A percentile compares a stretch with the other conserved stretches of the same genome.
Evolutionary conservation across 805 yeast genomes (phyloP).

Genomic region (Saccharomycopsis babjevae): DNA sequence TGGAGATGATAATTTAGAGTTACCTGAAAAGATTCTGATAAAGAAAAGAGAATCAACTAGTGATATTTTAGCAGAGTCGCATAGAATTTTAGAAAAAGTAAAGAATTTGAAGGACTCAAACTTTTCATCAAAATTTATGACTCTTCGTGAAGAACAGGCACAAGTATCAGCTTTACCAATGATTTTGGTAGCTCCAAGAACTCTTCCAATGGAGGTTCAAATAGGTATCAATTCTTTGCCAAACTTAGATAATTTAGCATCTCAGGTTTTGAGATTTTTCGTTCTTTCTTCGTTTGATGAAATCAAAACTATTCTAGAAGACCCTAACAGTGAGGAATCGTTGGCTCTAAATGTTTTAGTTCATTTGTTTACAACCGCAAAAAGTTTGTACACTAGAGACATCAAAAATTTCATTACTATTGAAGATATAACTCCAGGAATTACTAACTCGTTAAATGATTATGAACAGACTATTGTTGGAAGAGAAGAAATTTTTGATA

Average conservation of each 20-base stretch:
- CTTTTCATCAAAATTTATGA: background rate
- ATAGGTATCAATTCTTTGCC: constrained; percentile 61
- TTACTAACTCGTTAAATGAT: constrained; percentile 40
- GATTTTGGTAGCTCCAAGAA: constrained; percentile 44
- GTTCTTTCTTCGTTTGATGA: constrained; percentile 45
- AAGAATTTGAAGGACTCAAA: background rate
- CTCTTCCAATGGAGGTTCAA: constrained; percentile 52
- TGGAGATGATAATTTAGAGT: background rate
- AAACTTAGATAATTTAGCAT: constrained; percentile 68
- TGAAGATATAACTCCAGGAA: constrained; percentile 58
- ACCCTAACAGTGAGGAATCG: constrained; percentile 33
- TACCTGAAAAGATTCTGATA: background rate
- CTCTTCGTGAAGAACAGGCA: constrained; percentile 24
- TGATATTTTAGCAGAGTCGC: background rate
- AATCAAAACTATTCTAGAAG: constrained; percentile 50
- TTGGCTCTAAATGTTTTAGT: constrained; percentile 17
- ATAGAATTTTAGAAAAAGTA: background rate
- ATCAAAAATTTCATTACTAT: constrained; percentile 63
- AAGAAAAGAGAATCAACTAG: background rate
- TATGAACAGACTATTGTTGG: constrained; percentile 26
- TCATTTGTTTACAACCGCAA: constrained; percentile 14
- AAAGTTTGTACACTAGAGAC: constrained; percentile 16
- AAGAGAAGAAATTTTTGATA: constrained; percentile 50
- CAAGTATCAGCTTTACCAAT: constrained; percentile 55
- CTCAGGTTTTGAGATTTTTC: constrained; percentile 66